Percentiles rank a stretch among this genome's conserved stretches.
Conservation (phyloP, 2,329 filamentous ascomycete species). For the Talaromyces islandicus region DNA sequence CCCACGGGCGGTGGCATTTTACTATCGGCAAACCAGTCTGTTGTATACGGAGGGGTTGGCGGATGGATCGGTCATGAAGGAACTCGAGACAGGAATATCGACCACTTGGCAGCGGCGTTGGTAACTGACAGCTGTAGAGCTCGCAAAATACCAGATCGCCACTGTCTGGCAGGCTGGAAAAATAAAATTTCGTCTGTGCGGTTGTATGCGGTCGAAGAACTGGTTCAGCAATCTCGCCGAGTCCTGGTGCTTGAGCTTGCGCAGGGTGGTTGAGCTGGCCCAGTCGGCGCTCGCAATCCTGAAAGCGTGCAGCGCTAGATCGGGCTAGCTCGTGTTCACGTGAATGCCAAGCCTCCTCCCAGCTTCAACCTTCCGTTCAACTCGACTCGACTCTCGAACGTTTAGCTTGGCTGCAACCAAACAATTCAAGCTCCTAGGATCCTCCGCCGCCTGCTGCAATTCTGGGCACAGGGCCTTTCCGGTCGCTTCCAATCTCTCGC, state of each 20-base stretch:
- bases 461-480: not conserved
- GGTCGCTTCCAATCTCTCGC: not conserved
- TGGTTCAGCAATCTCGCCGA: not conserved
- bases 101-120: not conserved
- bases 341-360: slow-evolving; percentile 18
- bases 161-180: not conserved
- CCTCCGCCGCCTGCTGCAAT: not conserved
- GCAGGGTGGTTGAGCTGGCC: slow-evolving; percentile 4
- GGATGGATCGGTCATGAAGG: slow-evolving; percentile 16
- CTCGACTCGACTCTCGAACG: not conserved
- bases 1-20: slow-evolving; percentile 55
- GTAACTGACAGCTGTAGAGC: not conserved
- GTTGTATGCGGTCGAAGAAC: not conserved
- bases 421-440: slow-evolving; percentile 12
- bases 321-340: slow-evolving; percentile 23
- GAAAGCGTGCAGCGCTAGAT: slow-evolving; percentile 12
- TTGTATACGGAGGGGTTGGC: slow-evolving; percentile 12
- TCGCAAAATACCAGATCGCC: not conserved
- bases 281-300: slow-evolving; percentile 3
- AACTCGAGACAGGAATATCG: not conserved
- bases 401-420: slow-evolving; percentile 5
- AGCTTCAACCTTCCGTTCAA: not conserved
- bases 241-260: not conserved
- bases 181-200: not conserved
- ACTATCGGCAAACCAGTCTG: slow-evolving; percentile 14